A percentile compares a stretch with the other conserved stretches of the same genome.
phyloP scores from a whole-genome alignment of 805 yeast genomes.

The Hyphopichia homilentoma region DNA sequence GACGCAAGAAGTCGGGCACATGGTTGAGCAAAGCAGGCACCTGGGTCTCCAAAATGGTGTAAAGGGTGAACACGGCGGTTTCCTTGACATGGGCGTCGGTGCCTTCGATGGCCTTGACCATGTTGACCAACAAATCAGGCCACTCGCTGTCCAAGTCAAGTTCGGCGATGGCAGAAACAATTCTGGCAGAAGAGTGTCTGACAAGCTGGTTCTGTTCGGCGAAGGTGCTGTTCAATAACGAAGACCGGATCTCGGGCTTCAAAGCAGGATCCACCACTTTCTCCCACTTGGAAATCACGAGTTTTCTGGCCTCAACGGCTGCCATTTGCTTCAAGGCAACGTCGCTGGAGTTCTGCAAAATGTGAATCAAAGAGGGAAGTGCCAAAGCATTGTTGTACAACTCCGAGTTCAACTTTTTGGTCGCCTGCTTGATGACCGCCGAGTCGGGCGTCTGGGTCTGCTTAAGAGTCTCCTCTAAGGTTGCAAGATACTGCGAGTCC shows the following conservation, averaged over 20 bases:
- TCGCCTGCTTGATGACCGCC: constrained; percentile 77
- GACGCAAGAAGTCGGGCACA: constrained; percentile 62
- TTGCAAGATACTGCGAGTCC: constrained; percentile 68
- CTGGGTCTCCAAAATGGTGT: constrained; percentile 71
- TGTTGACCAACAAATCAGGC: constrained; percentile 70
- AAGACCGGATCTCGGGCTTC: constrained; percentile 59
- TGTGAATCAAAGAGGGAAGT: constrained; percentile 78
- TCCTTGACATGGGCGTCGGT: constrained; percentile 66
- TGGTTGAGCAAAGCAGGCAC: constrained; percentile 55
- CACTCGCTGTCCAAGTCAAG: constrained; percentile 68
- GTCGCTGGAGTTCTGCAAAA: constrained; percentile 66
- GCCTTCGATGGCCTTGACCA: constrained; percentile 56
- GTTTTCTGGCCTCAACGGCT: constrained; percentile 94
- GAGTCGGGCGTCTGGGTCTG: constrained; percentile 82
- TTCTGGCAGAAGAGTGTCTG: constrained; percentile 87
- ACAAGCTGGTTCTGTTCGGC: constrained; percentile 61
- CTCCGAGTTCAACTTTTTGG: constrained; percentile 66
- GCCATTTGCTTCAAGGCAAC: constrained; percentile 83
- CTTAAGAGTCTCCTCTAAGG: constrained; percentile 74
- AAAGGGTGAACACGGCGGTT: constrained; percentile 76
- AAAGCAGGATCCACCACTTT: constrained; percentile 42
- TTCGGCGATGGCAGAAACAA: constrained; percentile 81
- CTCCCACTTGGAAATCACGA: constrained; percentile 70
- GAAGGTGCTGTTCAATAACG: constrained; percentile 69
- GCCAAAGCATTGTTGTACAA: constrained; percentile 69